phyloP scores from a whole-genome alignment of 352 stramenopile genomes.

The Phytophthora tentaculata region DNA sequence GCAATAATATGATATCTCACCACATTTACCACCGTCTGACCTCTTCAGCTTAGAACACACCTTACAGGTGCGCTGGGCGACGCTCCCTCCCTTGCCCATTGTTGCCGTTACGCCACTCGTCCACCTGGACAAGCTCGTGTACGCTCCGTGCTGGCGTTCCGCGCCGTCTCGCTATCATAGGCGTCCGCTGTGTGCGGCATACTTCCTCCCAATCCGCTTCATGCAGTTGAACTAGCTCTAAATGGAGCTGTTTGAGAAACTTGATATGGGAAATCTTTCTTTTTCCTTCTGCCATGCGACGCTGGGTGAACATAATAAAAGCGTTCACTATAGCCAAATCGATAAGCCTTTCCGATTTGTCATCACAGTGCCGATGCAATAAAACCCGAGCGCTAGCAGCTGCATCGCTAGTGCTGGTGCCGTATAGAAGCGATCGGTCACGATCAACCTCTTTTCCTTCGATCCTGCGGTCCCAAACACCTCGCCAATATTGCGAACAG shows the following conservation, averaged over 20 bases:
- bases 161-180: neutral
- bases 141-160: neutral
- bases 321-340: conserved; percentile 13
- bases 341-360: neutral
- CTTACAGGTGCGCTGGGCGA: conserved; percentile 5
- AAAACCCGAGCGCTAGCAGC: neutral
- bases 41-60: conserved; percentile 13
- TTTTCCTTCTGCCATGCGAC: neutral
- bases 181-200: neutral
- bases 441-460: neutral
- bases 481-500: neutral
- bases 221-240: conserved; percentile 7
- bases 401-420: neutral
- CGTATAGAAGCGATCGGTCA: conserved; percentile 3
- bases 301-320: conserved; percentile 14
- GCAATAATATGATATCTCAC: conserved; percentile 5
- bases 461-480: neutral
- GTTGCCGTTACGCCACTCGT: neutral
- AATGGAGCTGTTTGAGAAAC: conserved; percentile 12
- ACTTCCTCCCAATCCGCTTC: neutral
- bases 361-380: neutral
- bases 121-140: conserved; percentile 3
- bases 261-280: conserved; percentile 3
- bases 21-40: neutral
- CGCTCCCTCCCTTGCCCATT: neutral